Evolutionary conservation across 345 rosid genomes (phyloP), one percentile per base, ranked within the genome.

Genomic region (Lepidium didymum): DNA sequence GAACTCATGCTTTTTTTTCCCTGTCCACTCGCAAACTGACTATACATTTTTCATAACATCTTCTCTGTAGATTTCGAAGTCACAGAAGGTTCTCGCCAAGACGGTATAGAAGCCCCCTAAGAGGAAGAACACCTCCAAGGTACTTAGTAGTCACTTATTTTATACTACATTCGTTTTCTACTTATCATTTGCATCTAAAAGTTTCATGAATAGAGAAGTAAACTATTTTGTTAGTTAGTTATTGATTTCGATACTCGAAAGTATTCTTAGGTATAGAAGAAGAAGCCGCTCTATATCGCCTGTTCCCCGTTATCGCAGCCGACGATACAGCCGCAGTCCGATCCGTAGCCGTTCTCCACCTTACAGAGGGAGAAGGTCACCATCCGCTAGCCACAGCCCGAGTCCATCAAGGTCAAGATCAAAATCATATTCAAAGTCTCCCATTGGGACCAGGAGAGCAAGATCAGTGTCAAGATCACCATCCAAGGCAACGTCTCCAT

Each of bases 101-200:
- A 84, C 96, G 91, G n/a, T 87, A 51, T 64, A 82, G 96, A 72
- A 89, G 93, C 72, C 95, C 95, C 21, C 80, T 81, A 46, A 84
- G 96, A 72, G 87, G 85, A 80, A 86, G 96, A 81, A 83, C 91
- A 68, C 92, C 98, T 62, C 92, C 82, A 16, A 90, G 98, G 98
- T 93, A 58, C 49, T 49, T 40, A n/a, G 97, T 93, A 51, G 42
- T 49, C 40, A n/a, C 57, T 27, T 12, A 2, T 56, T 7, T 41
- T 64, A 34, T 15, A 35, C 33, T 33, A 34, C 42, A 31, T 70
- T 50, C 1, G 45, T 56, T 47, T 21, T 56, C 34, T 47, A 21
- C 35, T 35, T 47, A 3, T 58, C 4, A 2, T 21, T n/a, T 21
- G 12, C 29, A 29, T 49, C 8, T 41, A 4, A 16, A 41, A 15